Evolutionary conservation across 1,139 yeast genomes (phyloP), one percentile per base, ranked within the genome.

Genomic region (Yamadazyma sp.): DNA sequence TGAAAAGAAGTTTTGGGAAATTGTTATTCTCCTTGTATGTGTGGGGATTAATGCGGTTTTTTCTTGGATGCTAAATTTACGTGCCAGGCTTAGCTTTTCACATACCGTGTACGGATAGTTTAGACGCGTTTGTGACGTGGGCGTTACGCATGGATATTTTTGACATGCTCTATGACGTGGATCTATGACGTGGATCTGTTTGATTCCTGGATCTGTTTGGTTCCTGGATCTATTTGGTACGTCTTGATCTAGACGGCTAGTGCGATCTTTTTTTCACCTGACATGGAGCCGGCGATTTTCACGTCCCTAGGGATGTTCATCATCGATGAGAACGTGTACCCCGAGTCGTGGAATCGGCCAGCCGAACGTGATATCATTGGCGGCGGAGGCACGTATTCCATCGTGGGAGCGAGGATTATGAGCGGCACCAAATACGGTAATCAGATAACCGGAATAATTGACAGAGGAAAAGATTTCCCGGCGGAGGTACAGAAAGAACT

Each of bases 361-460:
- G 52, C 76, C 0, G 76, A 77, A 20, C 56, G 60, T 36, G 65
- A 86, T 53, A 70, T 89, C 7, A 70, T 87, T 31, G 97, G 97
- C 0, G 97, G 97, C 0, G 97, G 90, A 1, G 97, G 96, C 0
- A 77, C 92, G 0, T 90, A 78, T 56, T 89, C 90, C 1, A 78
- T 82, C 1, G 67, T 84, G n/a, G 96, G 96, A 0, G 82, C 87
- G 0, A 63, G 94, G 16, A 67, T 82, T 35, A 67, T 79, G 1
- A 57, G 76, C 6, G 73, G 77, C 0, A 41, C 53, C 0, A 41
- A 42, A 1, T 47, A 54, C 24, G 67, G 78, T 1, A 42, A 48
- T 1, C 53, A 55, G 17, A 68, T 85, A 3, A 73, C 82, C 2
- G 87, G 94, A 61, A 77, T 90, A 10, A 74, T 88, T 1, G 97